Evolutionary conservation across 2,329 filamentous ascomycete genomes (phyloP).

Genomic region (Chalara sp.): DNA sequence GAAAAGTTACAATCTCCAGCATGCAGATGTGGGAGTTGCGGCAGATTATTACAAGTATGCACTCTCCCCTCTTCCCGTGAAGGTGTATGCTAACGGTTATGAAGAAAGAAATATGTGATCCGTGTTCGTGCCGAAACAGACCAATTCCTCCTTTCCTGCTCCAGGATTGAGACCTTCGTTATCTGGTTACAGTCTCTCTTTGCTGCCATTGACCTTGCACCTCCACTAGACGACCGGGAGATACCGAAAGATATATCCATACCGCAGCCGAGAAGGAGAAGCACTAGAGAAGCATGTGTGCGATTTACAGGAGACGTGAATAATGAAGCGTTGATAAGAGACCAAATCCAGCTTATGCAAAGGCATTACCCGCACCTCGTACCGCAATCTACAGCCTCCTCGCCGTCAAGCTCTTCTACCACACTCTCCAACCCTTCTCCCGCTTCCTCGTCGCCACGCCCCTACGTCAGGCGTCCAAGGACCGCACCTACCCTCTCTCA

Average conservation of each 20-base stretch:
- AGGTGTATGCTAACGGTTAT: background rate
- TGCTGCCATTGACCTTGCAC: constrained; percentile 66
- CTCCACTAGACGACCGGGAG: constrained; percentile 63
- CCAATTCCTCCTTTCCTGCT: constrained; percentile 64
- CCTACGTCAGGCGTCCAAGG: background rate
- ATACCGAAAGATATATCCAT: constrained; percentile 56
- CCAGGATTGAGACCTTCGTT: constrained; percentile 58
- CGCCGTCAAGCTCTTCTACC: background rate
- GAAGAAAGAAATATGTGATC: constrained; percentile 50
- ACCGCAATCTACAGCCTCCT: background rate
- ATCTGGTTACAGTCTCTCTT: constrained; percentile 63
- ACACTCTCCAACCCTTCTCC: background rate
- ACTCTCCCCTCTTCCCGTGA: background rate
- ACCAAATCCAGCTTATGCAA: constrained; percentile 19
- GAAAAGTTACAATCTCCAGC: constrained; percentile 63
- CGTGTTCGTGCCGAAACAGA: constrained; percentile 68
- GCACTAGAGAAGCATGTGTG: constrained; percentile 4
- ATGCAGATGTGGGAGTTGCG: constrained; percentile 70
- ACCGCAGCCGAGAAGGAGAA: constrained; percentile 32
- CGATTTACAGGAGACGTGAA: background rate
- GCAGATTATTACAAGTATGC: constrained; percentile 64
- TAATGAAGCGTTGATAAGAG: constrained; percentile 11
- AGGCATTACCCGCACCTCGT: background rate
- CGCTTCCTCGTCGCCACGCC: background rate
- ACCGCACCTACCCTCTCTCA: constrained; percentile 5